A percentile compares a stretch with the other conserved stretches of the same genome.
Evolutionary conservation across 1,284 basidiomycete genomes (phyloP).

Genomic region (Papiliotrema flavescens): DNA sequence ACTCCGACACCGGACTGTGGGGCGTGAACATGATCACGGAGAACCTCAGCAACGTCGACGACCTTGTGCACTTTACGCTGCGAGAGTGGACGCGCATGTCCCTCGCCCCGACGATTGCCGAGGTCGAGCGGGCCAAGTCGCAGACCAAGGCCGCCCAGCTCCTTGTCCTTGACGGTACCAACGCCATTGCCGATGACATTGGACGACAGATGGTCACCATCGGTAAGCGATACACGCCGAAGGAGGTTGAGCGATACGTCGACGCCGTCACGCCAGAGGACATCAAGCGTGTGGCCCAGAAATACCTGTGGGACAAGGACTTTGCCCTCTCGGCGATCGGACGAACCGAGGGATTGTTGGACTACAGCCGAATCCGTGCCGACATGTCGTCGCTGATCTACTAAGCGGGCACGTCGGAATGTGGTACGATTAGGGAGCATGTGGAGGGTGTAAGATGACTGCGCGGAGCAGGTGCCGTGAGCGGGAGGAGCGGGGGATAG

Average conservation of each 20-base stretch:
- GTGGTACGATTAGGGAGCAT: background rate
- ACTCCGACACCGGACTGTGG: conserved; percentile 99
- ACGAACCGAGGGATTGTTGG: conserved; percentile 74
- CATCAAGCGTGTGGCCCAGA: conserved; percentile 90
- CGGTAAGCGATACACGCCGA: conserved; percentile 82
- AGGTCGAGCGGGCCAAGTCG: conserved; percentile 96
- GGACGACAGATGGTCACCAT: conserved; percentile 94
- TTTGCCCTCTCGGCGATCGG: conserved; percentile 57
- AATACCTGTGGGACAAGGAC: conserved; percentile 87
- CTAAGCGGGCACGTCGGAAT: background rate
- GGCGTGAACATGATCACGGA: conserved; percentile 96
- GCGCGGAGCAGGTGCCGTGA: no score
- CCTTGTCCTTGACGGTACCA: conserved; percentile 88
- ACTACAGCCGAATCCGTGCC: conserved; percentile 51
- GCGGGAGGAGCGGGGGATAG: no score
- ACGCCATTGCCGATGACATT: conserved; percentile 96
- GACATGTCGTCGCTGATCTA: conserved; percentile 46
- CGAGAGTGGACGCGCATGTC: conserved; percentile 98
- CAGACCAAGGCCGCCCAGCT: conserved; percentile 94
- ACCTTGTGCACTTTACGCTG: conserved; percentile 89
- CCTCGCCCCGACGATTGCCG: conserved; percentile 73
- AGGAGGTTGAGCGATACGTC: conserved; percentile 89
- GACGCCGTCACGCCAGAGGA: conserved; percentile 85
- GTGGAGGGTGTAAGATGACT: no score
- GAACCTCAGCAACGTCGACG: conserved; percentile 88